Evolutionary conservation across 352 stramenopile species (phyloP).

Genomic region (Bremia lactucae): DNA sequence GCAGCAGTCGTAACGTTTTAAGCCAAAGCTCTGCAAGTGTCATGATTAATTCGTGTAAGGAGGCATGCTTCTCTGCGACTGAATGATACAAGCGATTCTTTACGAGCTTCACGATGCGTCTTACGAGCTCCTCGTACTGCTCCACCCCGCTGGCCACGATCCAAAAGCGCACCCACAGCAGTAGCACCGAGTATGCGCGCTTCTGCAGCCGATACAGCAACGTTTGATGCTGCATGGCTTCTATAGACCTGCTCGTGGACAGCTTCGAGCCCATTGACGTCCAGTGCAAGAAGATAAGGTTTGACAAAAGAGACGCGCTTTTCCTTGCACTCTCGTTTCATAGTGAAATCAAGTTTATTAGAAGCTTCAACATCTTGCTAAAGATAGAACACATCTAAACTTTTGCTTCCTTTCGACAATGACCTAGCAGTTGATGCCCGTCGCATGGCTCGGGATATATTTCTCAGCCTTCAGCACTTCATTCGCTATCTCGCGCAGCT

Average conservation of each 20-base stretch:
- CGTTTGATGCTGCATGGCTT: constrained; percentile 10
- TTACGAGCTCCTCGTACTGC: constrained; percentile 40
- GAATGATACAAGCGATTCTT: constrained; percentile 37
- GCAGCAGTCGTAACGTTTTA: constrained; percentile 47
- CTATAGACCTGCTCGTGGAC: constrained; percentile 8
- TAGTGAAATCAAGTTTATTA: constrained; percentile 8
- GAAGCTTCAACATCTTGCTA: constrained; percentile 10
- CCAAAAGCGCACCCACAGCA: constrained; percentile 64
- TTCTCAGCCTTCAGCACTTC: constrained; percentile 62
- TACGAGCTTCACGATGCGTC: constrained; percentile 32
- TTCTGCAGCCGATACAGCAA: constrained; percentile 12
- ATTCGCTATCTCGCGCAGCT: constrained; percentile 65
- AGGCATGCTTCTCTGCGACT: constrained; percentile 18
- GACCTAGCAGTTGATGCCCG: constrained; percentile 48
- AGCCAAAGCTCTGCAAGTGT: constrained; percentile 70
- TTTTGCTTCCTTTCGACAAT: too few species aligned
- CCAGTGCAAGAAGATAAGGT: constrained; percentile 1
- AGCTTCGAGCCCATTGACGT: constrained; percentile 13
- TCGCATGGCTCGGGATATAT: constrained; percentile 74
- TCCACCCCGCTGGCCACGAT: constrained; percentile 70
- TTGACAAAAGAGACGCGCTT: not conserved
- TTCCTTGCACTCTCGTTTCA: constrained; percentile 7
- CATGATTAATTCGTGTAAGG: constrained; percentile 40
- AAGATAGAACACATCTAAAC: constrained; percentile 4
- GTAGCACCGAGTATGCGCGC: constrained; percentile 23